Evolutionary conservation across 2,329 filamentous ascomycete species (phyloP), one percentile per base, ranked within the genome.

Genomic region (Penicillium thymicola): DNA sequence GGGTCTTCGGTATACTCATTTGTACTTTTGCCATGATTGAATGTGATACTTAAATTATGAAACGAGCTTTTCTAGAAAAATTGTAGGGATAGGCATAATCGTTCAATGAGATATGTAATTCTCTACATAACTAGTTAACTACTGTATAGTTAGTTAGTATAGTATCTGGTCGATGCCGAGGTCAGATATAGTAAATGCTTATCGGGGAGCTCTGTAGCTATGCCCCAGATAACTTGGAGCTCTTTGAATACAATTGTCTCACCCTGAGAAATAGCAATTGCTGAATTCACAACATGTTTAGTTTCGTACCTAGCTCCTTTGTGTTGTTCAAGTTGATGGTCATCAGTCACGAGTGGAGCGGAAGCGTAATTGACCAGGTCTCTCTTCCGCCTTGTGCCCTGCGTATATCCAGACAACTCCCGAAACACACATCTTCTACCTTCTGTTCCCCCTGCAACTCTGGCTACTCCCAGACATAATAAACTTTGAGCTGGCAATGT

Each of bases 401-500:
- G 34, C 59, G 49, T 51, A 38, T 50, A 46, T 46, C 36, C 50
- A 54, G 52, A 43, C 51, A 48, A 47, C 42, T 34, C 23, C n/a
- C 50, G 18, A 44, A 42, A 38, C 47, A 44, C 21, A 27, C 18
- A 27, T 23, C 25, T 36, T 47, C 28, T 42, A 42, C 38, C 8
- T 11, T 43, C 13, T 16, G 18, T 43, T 21, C 21, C 21, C 25
- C 42, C 40, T 40, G n/a, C 28, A 16, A 45, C 44, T 42, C 23
- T 10, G 21, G n/a, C 6, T 36, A 16, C 43, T 44, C 21, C 37
- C 18, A 38, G 21, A 13, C 14, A 34, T 21, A 46, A 48, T 28
- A 18, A 27, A 30, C 11, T 47, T 43, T 16, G 43, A 54, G 4
- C 59, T 59, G 64, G 70, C 66, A 67, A 75, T 75, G 72, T 66